A percentile compares a stretch with the other conserved stretches of the same genome.
Evolutionary conservation across 768 basidiomycete genomes (phyloP).

Genomic region (Antrodiella citrinella): DNA sequence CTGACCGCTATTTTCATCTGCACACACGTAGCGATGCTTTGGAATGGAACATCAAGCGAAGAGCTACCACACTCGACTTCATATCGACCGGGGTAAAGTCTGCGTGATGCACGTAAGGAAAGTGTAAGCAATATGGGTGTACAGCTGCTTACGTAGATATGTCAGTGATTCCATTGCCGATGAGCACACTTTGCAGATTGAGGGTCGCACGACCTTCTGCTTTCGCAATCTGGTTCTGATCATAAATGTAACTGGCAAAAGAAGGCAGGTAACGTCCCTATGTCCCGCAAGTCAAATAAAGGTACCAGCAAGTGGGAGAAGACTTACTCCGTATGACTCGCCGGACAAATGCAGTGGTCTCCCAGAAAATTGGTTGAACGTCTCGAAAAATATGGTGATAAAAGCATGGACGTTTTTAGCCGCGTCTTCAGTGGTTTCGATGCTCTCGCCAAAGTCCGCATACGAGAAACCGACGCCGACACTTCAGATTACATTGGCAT

Average conservation of each 20-base stretch:
- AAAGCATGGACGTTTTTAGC: conserved; percentile 71
- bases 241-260: conserved; percentile 71
- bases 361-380: conserved; percentile 64
- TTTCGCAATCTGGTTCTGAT: conserved; percentile 52
- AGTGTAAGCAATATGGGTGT: background rate
- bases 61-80: conserved; percentile 44
- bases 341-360: conserved; percentile 66
- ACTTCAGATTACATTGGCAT: conserved; percentile 21
- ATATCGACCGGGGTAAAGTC: conserved; percentile 34
- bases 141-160: conserved; percentile 32
- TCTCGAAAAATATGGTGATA: conserved; percentile 72
- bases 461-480: conserved; percentile 70
- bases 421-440: conserved; percentile 75
- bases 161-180: conserved; percentile 66
- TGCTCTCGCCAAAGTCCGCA: conserved; percentile 57
- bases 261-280: conserved; percentile 66
- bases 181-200: conserved; percentile 66
- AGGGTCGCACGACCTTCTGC: conserved; percentile 43
- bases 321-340: conserved; percentile 61
- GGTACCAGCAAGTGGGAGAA: background rate
- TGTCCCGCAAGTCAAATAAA: background rate
- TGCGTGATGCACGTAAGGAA: conserved; percentile 6
- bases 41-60: conserved; percentile 45
- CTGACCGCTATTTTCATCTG: conserved; percentile 52
- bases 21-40: conserved; percentile 36